phyloP scores from a whole-genome alignment of 768 basidiomycete species.

The Lactifluus piperatus region DNA sequence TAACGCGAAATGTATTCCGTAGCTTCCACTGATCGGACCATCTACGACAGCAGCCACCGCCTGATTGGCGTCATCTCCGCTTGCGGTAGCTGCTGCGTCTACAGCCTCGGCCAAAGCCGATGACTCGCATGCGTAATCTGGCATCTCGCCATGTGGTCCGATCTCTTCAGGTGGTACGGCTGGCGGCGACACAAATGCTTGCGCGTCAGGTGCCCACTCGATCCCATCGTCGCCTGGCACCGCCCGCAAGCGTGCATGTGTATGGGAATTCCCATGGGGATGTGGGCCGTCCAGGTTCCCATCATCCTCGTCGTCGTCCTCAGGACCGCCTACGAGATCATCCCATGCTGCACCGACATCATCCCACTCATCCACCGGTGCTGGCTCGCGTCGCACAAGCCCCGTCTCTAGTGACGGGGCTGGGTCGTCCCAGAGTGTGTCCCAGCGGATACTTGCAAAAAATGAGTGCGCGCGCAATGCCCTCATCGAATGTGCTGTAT shows the following conservation, averaged over 20 bases:
- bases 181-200: slow-evolving; percentile 22
- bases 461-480: slow-evolving; percentile 56
- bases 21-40: not conserved
- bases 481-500: slow-evolving; percentile 30
- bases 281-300: slow-evolving; percentile 3
- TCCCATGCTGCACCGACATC: slow-evolving; percentile 51
- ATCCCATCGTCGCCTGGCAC: slow-evolving; percentile 32
- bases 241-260: not conserved
- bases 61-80: slow-evolving; percentile 8
- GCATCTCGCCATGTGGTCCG: slow-evolving; percentile 38
- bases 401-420: slow-evolving; percentile 53
- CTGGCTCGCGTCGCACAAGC: slow-evolving; percentile 40
- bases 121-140: slow-evolving; percentile 26
- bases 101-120: slow-evolving; percentile 5
- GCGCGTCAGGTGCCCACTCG: slow-evolving; percentile 45
- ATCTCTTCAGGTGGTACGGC: slow-evolving; percentile 28
- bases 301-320: slow-evolving; percentile 17
- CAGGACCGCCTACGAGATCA: slow-evolving; percentile 24
- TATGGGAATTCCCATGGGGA: not conserved
- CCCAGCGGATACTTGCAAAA: slow-evolving; percentile 52
- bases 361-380: slow-evolving; percentile 34
- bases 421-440: slow-evolving; percentile 53
- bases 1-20: slow-evolving; percentile 1
- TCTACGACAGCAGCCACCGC: not conserved
- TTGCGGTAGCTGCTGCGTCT: not conserved